These are phyloP conservation scores for Magnaporthiopsis incrustans DNA, from an alignment of 2,329 filamentous ascomycete species.

Conservation along the genomic window DNA sequence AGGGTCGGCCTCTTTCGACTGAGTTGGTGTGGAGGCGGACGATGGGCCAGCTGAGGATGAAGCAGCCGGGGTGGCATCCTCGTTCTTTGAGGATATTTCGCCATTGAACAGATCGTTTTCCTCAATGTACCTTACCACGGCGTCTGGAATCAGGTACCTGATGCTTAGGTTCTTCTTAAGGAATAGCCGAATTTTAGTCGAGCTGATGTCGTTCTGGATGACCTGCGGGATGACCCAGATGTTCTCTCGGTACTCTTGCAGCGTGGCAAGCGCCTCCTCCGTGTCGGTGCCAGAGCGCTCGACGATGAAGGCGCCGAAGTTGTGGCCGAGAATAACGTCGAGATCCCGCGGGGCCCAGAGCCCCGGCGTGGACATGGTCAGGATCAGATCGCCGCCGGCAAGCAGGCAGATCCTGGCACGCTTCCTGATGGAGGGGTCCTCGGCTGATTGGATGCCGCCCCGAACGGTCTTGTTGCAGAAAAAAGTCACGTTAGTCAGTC, in stretches of 20 bases:
- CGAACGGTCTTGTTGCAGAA: constrained; percentile 33
- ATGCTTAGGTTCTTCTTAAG: constrained; percentile 75
- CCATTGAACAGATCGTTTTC: constrained; percentile 7
- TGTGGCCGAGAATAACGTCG: constrained; percentile 69
- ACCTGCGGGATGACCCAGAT: constrained; percentile 83
- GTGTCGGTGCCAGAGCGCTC: constrained; percentile 84
- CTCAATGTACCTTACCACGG: constrained; percentile 10
- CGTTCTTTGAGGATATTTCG: constrained; percentile 5
- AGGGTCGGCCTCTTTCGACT: no score
- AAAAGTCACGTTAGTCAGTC: no score
- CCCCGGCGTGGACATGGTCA: constrained; percentile 63
- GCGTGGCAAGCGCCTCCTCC: constrained; percentile 73
- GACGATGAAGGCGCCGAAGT: constrained; percentile 79
- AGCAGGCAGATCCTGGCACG: constrained; percentile 70
- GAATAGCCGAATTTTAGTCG: constrained; percentile 73
- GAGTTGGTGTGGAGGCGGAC: no score
- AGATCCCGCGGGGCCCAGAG: constrained; percentile 83
- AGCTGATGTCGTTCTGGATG: constrained; percentile 77
- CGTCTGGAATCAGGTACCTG: constrained; percentile 45
- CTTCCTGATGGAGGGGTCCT: constrained; percentile 52
- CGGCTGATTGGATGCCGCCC: constrained; percentile 61
- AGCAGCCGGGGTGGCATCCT: neutral
- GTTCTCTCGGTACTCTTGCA: constrained; percentile 78
- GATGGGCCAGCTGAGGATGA: neutral
- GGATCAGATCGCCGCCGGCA: constrained; percentile 65